Conservation (phyloP, 2,329 filamentous ascomycete species). For the Paecilomyces dactylethromorphus region DNA sequence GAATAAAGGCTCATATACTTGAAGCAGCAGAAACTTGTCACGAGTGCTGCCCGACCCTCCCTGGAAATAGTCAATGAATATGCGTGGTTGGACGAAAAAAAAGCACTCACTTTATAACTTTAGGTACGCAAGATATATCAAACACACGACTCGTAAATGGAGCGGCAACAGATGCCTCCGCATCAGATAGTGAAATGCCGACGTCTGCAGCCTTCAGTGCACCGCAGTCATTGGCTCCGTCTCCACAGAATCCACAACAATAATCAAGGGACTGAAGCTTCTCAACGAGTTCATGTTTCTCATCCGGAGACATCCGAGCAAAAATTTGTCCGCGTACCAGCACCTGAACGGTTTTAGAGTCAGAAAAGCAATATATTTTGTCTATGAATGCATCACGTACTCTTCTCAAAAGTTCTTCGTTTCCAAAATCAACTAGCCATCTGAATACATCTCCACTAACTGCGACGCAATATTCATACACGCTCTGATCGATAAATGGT, state of each 20-base stretch:
- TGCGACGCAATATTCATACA: constrained; percentile 81
- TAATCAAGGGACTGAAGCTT: constrained; percentile 96
- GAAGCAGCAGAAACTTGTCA: constrained; percentile 99
- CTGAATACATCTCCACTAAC: constrained; percentile 91
- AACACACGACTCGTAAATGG: constrained; percentile 94
- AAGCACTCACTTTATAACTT: constrained; percentile 66
- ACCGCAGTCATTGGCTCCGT: constrained; percentile 95
- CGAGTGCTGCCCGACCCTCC: constrained; percentile 86
- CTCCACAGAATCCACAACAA: constrained; percentile 91
- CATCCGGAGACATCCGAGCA: constrained; percentile 96
- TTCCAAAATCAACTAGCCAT: constrained; percentile 89
- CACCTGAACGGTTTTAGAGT: constrained; percentile 51
- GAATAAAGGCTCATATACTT: constrained; percentile 99
- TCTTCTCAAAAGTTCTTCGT: constrained; percentile 67
- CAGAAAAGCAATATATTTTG: neutral
- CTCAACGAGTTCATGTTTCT: constrained; percentile 96
- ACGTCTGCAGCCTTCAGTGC: constrained; percentile 96
- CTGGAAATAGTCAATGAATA: constrained; percentile 36
- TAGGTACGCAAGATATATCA: constrained; percentile 90
- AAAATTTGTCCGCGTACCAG: constrained; percentile 89
- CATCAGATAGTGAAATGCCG: constrained; percentile 92
- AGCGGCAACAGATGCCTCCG: constrained; percentile 95
- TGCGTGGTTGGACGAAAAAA: neutral
- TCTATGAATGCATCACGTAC: constrained; percentile 35
- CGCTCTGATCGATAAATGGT: constrained; percentile 74